These are phyloP conservation scores for Bacterosira constricta DNA, from an alignment of 108 stramenopile genomes.

Conservation along the genomic window DNA sequence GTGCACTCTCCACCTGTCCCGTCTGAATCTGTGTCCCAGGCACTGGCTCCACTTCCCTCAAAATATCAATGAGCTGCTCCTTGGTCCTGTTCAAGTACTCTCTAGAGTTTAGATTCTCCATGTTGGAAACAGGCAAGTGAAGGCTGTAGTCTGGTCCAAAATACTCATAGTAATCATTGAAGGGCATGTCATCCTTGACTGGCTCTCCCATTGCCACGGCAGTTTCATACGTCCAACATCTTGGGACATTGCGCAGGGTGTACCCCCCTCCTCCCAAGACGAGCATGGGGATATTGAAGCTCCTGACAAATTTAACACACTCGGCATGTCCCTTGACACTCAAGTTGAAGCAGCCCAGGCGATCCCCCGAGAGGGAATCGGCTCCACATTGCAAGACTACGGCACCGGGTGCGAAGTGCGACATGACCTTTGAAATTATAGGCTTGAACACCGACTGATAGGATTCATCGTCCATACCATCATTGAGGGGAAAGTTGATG, in stretches of 20 bases:
- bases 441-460: slow-evolving; percentile 92
- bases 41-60: slow-evolving; percentile 82
- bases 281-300: slow-evolving; percentile 93
- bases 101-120: slow-evolving; percentile 96
- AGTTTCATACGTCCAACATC: slow-evolving; percentile 99
- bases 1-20: slow-evolving; percentile 78
- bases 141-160: slow-evolving; percentile 98
- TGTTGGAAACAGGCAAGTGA: slow-evolving; percentile 95
- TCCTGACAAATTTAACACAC: slow-evolving; percentile 92
- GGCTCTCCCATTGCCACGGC: slow-evolving; percentile 86
- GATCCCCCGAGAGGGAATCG: slow-evolving; percentile 96
- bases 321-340: slow-evolving; percentile 95
- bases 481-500: slow-evolving; percentile 97
- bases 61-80: slow-evolving; percentile 78
- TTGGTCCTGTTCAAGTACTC: slow-evolving; percentile 90
- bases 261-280: slow-evolving; percentile 99
- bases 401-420: slow-evolving; percentile 93
- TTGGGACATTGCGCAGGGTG: slow-evolving; percentile 98
- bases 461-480: slow-evolving; percentile 93
- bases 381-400: slow-evolving; percentile 98
- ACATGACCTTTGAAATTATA: slow-evolving; percentile 96
- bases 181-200: slow-evolving; percentile 93
- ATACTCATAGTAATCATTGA: slow-evolving; percentile 99
- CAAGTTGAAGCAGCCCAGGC: slow-evolving; percentile 98
- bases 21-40: slow-evolving; percentile 85